Percentiles rank a stretch among this genome's conserved stretches.
Conservation (phyloP, 116 monocot genomes). For the Dioscorea cayenensis region DNA sequence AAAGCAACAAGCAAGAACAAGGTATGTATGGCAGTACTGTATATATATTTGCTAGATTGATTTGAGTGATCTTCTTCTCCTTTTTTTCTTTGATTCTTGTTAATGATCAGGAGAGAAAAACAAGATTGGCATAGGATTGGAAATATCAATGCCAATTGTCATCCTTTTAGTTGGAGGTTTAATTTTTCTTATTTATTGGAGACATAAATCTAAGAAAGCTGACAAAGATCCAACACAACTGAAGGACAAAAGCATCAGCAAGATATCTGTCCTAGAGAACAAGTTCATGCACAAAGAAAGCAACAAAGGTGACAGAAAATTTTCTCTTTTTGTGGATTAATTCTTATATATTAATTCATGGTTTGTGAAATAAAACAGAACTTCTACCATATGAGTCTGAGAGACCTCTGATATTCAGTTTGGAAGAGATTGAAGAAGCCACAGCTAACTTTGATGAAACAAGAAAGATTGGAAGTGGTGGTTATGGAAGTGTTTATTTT, state of each 20-base stretch:
- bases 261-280: conserved; percentile 18
- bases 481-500: conserved; percentile 42
- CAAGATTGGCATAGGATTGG: conserved; percentile 10
- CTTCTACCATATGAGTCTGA: conserved; percentile 16
- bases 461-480: conserved; percentile 44
- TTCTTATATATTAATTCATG: background rate
- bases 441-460: conserved; percentile 32
- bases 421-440: conserved; percentile 27
- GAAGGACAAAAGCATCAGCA: conserved; percentile 4
- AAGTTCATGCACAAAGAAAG: conserved; percentile 11
- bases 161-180: conserved; percentile 7
- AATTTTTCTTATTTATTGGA: conserved; percentile 4
- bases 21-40: background rate
- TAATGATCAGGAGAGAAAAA: background rate
- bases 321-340: background rate
- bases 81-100: too few relatives aligned
- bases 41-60: background rate
- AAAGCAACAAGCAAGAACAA: background rate
- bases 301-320: conserved; percentile 10
- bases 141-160: conserved; percentile 11
- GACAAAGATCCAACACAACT: background rate
- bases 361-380: conserved; percentile 1
- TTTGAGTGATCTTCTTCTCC: background rate
- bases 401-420: conserved; percentile 27
- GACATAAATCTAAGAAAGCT: background rate